Evolutionary conservation across 371 early-diverging fungal genomes (phyloP).

Genomic region (Zychaea mexicana): DNA sequence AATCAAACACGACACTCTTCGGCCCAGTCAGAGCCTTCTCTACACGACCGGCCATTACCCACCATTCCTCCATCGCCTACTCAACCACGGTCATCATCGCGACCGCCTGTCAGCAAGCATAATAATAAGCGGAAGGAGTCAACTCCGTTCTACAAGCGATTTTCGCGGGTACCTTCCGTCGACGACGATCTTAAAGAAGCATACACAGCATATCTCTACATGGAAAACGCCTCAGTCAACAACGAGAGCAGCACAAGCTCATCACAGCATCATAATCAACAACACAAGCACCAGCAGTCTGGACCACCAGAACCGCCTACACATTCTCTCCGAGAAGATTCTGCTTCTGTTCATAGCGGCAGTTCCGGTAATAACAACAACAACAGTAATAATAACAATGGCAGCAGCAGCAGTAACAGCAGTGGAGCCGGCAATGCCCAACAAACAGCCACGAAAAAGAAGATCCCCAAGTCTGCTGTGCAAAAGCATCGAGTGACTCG

Average conservation of each 20-base stretch:
- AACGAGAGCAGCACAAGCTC: neutral
- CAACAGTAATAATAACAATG: neutral
- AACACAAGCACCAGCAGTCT: neutral
- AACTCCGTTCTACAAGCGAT: constrained; percentile 5
- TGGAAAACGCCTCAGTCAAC: neutral
- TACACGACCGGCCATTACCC: constrained; percentile 3
- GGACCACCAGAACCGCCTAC: neutral
- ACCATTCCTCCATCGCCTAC: neutral
- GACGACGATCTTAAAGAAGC: neutral
- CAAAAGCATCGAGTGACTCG: neutral
- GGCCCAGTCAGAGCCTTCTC: neutral
- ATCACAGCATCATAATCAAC: neutral
- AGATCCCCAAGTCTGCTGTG: neutral
- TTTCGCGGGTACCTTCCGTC: neutral
- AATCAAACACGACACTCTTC: neutral
- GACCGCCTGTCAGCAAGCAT: neutral
- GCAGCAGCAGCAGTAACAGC: neutral
- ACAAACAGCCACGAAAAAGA: neutral
- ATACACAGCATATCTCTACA: neutral
- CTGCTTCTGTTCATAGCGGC: neutral
- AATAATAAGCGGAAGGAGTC: neutral
- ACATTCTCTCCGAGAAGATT: neutral
- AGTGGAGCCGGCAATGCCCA: neutral
- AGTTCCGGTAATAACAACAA: neutral
- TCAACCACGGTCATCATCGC: neutral